phyloP scores from a whole-genome alignment of 148 eudicot genomes.

The Amaranthus hypochondriacus region DNA sequence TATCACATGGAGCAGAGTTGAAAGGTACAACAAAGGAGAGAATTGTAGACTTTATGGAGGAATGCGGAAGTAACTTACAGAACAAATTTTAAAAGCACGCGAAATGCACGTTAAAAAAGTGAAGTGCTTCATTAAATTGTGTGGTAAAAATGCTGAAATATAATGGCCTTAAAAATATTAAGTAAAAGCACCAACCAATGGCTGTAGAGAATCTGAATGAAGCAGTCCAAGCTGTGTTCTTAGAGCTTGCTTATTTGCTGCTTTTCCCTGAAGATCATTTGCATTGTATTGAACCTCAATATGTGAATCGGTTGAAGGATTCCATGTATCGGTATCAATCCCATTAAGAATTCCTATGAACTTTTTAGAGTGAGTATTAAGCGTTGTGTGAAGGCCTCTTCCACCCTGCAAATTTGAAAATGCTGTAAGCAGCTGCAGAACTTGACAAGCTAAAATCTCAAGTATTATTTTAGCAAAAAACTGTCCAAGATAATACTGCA shows the following conservation, averaged over 20 bases:
- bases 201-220: constrained; percentile 44
- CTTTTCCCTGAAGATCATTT: constrained; percentile 71
- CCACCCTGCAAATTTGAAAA: constrained; percentile 56
- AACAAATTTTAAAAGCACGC: neutral
- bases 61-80: neutral
- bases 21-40: neutral
- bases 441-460: constrained; percentile 17
- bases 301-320: constrained; percentile 76
- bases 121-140: neutral
- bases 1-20: neutral
- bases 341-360: constrained; percentile 91
- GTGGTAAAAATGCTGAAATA: neutral
- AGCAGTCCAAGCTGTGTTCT: constrained; percentile 71
- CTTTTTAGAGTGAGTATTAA: constrained; percentile 72
- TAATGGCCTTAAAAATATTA: neutral
- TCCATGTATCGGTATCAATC: constrained; percentile 92
- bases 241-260: constrained; percentile 72
- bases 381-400: constrained; percentile 77
- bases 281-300: constrained; percentile 72
- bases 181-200: constrained; percentile 47
- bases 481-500: neutral
- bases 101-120: neutral
- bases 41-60: neutral
- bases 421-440: neutral
- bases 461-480: neutral